Evolutionary conservation across 441 rosid genomes (phyloP), one percentile per base, ranked within the genome.

Genomic region (Euphorbia schlechtendalii): DNA sequence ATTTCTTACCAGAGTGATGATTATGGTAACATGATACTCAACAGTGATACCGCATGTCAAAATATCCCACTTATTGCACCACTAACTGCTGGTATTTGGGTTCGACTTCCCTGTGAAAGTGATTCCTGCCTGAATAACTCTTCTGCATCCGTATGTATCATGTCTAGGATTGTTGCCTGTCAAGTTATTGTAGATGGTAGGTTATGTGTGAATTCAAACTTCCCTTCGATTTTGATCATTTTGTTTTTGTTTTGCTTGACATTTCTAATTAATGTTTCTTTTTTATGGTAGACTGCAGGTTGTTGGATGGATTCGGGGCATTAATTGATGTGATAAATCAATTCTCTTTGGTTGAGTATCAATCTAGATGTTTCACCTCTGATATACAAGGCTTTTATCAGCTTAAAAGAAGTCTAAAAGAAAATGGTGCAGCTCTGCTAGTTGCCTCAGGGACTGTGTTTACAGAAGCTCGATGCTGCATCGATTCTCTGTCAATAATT

Each of bases 171-270:
- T 53, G 68, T 70, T 38, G 56, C 52, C 61, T 89, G 92, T 77
- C 85, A 87, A 82, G 57, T 90, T 66, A 21, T 79, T 76, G 81
- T 66, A 43, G 87, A 87, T 79, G 99, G 99, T 94, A 86, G 40
- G 83, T 72, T 67, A 63, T 55, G 69, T 74, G 64, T 21, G 30
- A 36, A 30, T 27, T 27, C 4, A 27, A n/a, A 27, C 30, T 27
- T 27, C 30, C 30, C 30, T 1, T 27, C 4, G 30, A 27, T 1
- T 71, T 69, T 18, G 21, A 18, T 41, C 20, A 36, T 21, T 18
- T 32, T 43, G 30, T 63, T 28, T 54, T 64, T 55, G 12, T 17
- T 43, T 56, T n/a, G 52, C 34, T 61, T 57, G 9, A 24, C 48
- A 17, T 56, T 22, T 20, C 61, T 28, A 56, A 28, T 48, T 65